Conservation (phyloP, 169 alveolate genomes). For the Theileria equi region DNA sequence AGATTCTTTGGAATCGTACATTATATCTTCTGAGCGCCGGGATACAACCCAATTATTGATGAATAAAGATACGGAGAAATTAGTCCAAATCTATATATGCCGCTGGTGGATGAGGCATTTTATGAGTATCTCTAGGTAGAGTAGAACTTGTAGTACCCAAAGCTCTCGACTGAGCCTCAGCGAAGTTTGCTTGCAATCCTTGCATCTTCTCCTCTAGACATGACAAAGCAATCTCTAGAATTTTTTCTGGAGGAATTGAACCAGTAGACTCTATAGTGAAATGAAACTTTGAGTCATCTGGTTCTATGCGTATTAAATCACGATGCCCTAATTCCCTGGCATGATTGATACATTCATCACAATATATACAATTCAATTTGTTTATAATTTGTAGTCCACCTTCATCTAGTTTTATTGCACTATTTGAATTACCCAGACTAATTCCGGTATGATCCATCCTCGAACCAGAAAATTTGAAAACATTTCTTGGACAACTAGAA, state of each 20-base stretch:
- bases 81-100: constrained; percentile 27
- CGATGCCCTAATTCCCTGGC: constrained; percentile 67
- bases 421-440: constrained; percentile 1
- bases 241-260: constrained; percentile 89
- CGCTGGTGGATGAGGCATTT: constrained; percentile 29
- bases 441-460: constrained; percentile 28
- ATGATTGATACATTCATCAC: constrained; percentile 69
- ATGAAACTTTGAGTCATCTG: constrained; percentile 76
- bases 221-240: constrained; percentile 85
- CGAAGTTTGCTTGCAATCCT: constrained; percentile 42
- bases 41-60: not conserved
- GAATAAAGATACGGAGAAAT: not conserved
- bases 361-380: constrained; percentile 55
- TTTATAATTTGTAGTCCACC: constrained; percentile 40
- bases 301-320: constrained; percentile 67
- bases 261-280: constrained; percentile 89
- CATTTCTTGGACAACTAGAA: constrained; percentile 87
- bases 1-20: not conserved
- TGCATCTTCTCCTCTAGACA: constrained; percentile 77
- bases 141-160: constrained; percentile 40
- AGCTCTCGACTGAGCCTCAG: constrained; percentile 63
- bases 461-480: constrained; percentile 68
- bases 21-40: not conserved
- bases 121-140: constrained; percentile 4
- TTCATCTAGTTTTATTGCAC: not conserved